A percentile compares a stretch with the other conserved stretches of the same genome.
phyloP scores from a whole-genome alignment of 2,329 filamentous ascomycete species.

The Leptographium galeiforme region DNA sequence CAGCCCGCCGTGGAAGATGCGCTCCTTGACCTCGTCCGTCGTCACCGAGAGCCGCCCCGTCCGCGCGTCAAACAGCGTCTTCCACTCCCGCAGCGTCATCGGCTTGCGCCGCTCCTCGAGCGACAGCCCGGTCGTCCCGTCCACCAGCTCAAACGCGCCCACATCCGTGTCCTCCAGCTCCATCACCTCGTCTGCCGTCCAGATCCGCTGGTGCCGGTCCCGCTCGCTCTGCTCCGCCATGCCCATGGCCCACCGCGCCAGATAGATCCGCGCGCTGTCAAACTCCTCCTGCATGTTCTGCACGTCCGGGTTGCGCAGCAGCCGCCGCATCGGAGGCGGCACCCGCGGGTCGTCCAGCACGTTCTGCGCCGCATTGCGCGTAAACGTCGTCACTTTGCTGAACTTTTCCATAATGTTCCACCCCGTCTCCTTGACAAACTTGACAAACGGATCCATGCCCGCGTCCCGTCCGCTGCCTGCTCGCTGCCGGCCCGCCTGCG shows the following conservation, averaged over 20 bases:
- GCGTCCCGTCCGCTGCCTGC: conserved; percentile 38
- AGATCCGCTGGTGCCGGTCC: conserved; percentile 74
- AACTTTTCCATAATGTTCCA: conserved; percentile 97
- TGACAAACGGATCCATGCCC: conserved; percentile 83
- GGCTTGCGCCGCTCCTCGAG: conserved; percentile 64
- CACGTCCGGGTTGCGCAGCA: conserved; percentile 85
- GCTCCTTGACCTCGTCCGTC: conserved; percentile 84
- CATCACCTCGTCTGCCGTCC: conserved; percentile 83
- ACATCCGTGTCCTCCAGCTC: conserved; percentile 91
- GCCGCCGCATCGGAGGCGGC: conserved; percentile 71
- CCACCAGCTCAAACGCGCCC: conserved; percentile 88
- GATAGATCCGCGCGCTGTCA: conserved; percentile 85
- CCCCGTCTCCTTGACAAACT: conserved; percentile 83
- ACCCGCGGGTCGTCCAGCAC: conserved; percentile 83
- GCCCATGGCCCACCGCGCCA: conserved; percentile 96
- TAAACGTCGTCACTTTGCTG: conserved; percentile 94
- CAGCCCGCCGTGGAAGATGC: conserved; percentile 91
- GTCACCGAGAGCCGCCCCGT: conserved; percentile 69
- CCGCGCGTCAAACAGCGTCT: conserved; percentile 66
- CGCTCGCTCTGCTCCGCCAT: conserved; percentile 93
- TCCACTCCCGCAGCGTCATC: conserved; percentile 78
- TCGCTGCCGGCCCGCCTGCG: conserved; percentile 7
- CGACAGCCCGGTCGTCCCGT: conserved; percentile 56
- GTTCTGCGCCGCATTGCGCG: conserved; percentile 78
- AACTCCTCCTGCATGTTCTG: conserved; percentile 95